Conservation (phyloP, 179 eudicot genomes). For the Heliamphora pulchella region DNA sequence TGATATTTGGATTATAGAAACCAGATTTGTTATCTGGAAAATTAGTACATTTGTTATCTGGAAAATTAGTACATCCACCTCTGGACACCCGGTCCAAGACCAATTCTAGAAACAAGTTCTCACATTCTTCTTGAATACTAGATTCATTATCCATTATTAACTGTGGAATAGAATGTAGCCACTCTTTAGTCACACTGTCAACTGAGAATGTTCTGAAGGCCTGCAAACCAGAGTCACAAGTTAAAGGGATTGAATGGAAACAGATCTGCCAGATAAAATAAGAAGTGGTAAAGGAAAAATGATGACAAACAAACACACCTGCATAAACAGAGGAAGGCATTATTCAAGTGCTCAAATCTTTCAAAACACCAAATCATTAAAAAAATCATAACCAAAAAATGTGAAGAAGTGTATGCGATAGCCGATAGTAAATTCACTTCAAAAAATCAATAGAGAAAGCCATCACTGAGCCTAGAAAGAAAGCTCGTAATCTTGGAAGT, state of each 20-base stretch:
- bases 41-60: constrained; percentile 20
- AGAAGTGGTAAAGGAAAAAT: not conserved
- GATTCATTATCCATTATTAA: constrained; percentile 79
- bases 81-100: constrained; percentile 67
- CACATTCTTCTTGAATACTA: constrained; percentile 95
- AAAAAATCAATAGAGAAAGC: not conserved
- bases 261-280: not conserved
- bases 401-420: not conserved
- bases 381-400: not conserved
- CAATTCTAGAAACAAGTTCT: constrained; percentile 74
- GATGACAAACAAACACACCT: not conserved
- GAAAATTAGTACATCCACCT: constrained; percentile 34
- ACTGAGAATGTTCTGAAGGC: constrained; percentile 64
- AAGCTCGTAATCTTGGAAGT: too few species aligned
- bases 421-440: not conserved
- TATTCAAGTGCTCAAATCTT: not conserved
- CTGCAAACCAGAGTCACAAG: constrained; percentile 35
- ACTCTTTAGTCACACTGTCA: constrained; percentile 57
- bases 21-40: constrained; percentile 12
- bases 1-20: constrained; percentile 22
- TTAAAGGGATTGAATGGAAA: constrained; percentile 9
- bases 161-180: constrained; percentile 89
- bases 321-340: not conserved
- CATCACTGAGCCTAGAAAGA: too few species aligned
- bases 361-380: not conserved